Evolutionary conservation across 805 yeast genomes (phyloP), one percentile per base, ranked within the genome.

Genomic region (Zygoascus ofunaensis): DNA sequence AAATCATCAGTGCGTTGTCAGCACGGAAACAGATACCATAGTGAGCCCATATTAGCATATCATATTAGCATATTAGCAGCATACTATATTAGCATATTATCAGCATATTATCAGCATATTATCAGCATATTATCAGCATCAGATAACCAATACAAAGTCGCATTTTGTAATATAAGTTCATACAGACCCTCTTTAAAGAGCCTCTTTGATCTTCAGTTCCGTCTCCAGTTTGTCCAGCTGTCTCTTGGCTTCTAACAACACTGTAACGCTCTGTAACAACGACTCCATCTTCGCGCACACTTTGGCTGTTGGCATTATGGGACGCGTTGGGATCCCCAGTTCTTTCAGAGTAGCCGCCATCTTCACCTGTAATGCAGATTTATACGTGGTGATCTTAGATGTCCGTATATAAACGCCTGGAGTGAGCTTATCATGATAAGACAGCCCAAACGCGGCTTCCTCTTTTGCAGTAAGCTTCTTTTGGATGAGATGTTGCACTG

Each of bases 391-490:
- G 42, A 87, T 75, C 58, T 84, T 83, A 3, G 82, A 66, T 0
- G 97, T 87, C 50, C 98, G 72, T 47, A 90, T 65, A 42, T 71
- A 77, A 2, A 87, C 96, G 24, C 97, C 97, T 0, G 94, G 82
- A 3, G 65, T 51, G 26, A 58, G 57, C 46, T 59, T 54, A 18
- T 59, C 80, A 61, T 85, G 94, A 50, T 82, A 81, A 41, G 78
- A 69, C 33, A 92, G 73, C 10, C 98, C 98, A 55, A 80, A 83
- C 0, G 86, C 80, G 46, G 79, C 84, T 63, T 87, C 89, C 56
- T 89, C 95, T 54, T 83, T 82, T 18, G 76, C 70, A 0, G 85
- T 75, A 41, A 89, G 71, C 35, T 77, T 71, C 58, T 74, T 73
- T 41, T 74, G 68, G 33, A 80, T 59, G 10, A 52, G 41, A 18